A percentile compares a stretch with the other conserved stretches of the same genome.
Conservation (phyloP, 257 asterid species). For the Solanum lignicaule region DNA sequence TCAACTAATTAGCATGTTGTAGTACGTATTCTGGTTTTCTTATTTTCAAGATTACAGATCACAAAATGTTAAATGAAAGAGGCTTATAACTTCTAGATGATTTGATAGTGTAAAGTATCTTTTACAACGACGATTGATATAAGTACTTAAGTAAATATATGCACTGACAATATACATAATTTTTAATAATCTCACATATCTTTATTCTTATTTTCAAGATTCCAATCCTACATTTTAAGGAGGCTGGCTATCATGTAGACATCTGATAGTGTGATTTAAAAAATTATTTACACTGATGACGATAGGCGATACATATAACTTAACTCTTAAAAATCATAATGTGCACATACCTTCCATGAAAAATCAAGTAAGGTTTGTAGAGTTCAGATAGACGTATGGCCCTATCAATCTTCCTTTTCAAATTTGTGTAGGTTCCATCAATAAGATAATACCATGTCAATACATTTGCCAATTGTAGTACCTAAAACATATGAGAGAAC, state of each 20-base stretch:
- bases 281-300: too few species aligned
- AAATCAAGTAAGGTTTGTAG: conserved; percentile 42
- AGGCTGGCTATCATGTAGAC: neutral
- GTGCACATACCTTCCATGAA: conserved; percentile 38
- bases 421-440: conserved; percentile 8
- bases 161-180: neutral
- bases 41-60: neutral
- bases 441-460: conserved; percentile 21
- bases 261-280: too few species aligned
- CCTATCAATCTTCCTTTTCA: conserved; percentile 20
- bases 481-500: conserved; percentile 4
- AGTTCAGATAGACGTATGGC: conserved; percentile 28
- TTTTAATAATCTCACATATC: neutral
- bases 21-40: neutral
- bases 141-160: neutral
- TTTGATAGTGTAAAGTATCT: neutral
- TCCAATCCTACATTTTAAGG: neutral
- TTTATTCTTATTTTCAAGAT: neutral
- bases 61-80: neutral
- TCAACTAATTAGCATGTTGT: neutral
- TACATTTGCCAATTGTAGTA: conserved; percentile 22
- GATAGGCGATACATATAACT: neutral
- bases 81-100: neutral
- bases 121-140: neutral
- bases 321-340: neutral